phyloP scores from a whole-genome alignment of 2,329 filamentous ascomycete genomes.

The Aspergillus felis region DNA sequence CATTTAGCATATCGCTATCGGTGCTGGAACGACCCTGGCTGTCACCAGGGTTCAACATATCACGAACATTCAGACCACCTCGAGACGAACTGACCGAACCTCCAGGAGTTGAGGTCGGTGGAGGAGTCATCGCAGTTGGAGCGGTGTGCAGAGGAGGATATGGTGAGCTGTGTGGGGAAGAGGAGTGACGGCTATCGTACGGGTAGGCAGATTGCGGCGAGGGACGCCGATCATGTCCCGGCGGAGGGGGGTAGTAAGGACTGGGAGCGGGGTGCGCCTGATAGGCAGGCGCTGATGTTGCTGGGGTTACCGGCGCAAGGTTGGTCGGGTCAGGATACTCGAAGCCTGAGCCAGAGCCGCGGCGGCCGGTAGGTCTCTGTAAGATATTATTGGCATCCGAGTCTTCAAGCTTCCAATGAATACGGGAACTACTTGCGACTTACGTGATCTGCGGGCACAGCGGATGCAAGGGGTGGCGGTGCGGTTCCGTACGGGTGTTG shows the following conservation, averaged over 20 bases:
- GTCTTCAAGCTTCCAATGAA: not conserved
- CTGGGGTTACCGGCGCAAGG: conserved; percentile 45
- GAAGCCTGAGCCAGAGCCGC: conserved; percentile 42
- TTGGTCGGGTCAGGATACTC: conserved; percentile 47
- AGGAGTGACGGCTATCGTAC: conserved; percentile 40
- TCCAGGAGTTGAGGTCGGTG: conserved; percentile 30
- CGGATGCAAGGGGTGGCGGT: conserved; percentile 35
- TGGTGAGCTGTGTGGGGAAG: conserved; percentile 42
- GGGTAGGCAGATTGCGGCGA: conserved; percentile 44
- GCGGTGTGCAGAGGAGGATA: conserved; percentile 35
- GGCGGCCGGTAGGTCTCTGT: conserved; percentile 39
- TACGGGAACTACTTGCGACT: conserved; percentile 29
- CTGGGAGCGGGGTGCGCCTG: conserved; percentile 36
- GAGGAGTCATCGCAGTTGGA: conserved; percentile 24
- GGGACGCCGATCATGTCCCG: conserved; percentile 39
- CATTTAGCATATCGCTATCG: conserved; percentile 50
- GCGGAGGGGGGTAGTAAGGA: conserved; percentile 36
- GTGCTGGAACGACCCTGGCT: conserved; percentile 41
- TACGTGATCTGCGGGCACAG: conserved; percentile 44
- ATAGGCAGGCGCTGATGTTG: conserved; percentile 41
- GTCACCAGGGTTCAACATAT: conserved; percentile 45
- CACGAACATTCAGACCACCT: conserved; percentile 45
- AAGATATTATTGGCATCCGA: conserved; percentile 10
- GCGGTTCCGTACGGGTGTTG: conserved; percentile 34
- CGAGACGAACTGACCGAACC: conserved; percentile 23